Percentiles rank a stretch among this genome's conserved stretches.
Evolutionary conservation across 345 rosid genomes (phyloP).

Genomic region (Citrus medica): DNA sequence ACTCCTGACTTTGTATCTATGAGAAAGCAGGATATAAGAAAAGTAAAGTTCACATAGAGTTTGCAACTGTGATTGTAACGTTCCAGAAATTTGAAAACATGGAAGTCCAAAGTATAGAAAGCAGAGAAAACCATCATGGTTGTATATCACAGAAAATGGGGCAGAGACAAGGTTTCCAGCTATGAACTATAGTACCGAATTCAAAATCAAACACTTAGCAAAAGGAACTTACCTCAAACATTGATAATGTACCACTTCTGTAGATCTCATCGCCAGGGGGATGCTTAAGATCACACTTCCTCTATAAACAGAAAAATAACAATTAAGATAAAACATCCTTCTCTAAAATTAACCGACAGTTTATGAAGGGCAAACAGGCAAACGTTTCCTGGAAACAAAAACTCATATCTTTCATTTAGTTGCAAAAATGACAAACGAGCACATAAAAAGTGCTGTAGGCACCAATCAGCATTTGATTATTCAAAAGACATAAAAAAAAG

Average conservation of each 20-base stretch:
- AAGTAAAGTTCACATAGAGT: background rate
- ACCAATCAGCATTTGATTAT: background rate
- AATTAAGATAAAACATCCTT: background rate
- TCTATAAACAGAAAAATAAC: conserved; percentile 31
- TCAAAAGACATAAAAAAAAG: background rate
- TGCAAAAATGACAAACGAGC: background rate
- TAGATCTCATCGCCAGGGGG: conserved; percentile 99
- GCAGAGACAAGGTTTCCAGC: background rate
- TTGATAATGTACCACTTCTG: conserved; percentile 91
- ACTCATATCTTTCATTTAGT: background rate
- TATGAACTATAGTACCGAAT: background rate
- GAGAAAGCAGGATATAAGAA: background rate
- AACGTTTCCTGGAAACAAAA: background rate
- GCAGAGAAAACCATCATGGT: background rate
- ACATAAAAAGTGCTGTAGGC: background rate
- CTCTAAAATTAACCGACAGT: background rate
- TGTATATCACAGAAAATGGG: background rate
- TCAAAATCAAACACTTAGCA: background rate
- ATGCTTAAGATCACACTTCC: conserved; percentile 94
- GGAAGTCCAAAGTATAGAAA: background rate
- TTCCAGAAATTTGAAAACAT: background rate
- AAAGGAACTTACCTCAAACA: conserved; percentile 79
- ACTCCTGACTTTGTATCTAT: background rate
- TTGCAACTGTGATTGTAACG: background rate
- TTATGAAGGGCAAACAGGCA: background rate